Evolutionary conservation across 2,329 filamentous ascomycete species (phyloP).

Genomic region (Xenosphaeropsis pyriputrescens): DNA sequence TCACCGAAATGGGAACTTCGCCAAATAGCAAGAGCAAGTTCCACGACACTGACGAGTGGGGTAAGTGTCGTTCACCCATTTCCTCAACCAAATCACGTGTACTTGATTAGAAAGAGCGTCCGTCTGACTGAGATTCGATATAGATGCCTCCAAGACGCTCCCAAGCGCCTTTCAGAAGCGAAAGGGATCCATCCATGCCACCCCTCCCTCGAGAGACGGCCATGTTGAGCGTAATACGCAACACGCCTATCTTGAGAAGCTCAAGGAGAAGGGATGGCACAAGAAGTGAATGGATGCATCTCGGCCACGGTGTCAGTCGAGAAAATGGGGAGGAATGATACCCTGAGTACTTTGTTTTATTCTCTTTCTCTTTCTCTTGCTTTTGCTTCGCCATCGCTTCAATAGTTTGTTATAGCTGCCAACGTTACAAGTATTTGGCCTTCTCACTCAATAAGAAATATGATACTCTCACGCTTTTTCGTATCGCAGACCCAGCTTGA

Average conservation of each 20-base stretch:
- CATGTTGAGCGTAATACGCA: slow-evolving; percentile 45
- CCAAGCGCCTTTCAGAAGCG: slow-evolving; percentile 56
- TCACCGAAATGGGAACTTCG: slow-evolving; percentile 12
- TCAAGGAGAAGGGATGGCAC: slow-evolving; percentile 28
- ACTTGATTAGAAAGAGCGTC: no score
- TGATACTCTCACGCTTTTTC: no score
- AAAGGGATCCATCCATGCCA: slow-evolving; percentile 54
- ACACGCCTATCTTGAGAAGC: slow-evolving; percentile 42
- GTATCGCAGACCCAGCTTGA: no score
- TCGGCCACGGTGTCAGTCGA: no score
- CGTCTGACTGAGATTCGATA: not conserved
- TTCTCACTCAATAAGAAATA: no score
- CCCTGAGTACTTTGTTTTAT: no score
- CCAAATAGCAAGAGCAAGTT: slow-evolving; percentile 12
- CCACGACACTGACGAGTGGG: slow-evolving; percentile 14
- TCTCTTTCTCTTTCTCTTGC: no score
- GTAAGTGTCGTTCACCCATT: slow-evolving; percentile 6
- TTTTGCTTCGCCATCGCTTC: no score
- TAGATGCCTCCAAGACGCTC: slow-evolving; percentile 52
- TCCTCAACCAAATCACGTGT: no score
- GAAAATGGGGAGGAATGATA: no score
- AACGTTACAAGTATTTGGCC: no score
- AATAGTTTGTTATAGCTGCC: no score
- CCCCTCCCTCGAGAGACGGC: slow-evolving; percentile 47
- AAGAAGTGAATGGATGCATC: not conserved